phyloP scores from a whole-genome alignment of 345 rosid species.

The Salix purpurea region DNA sequence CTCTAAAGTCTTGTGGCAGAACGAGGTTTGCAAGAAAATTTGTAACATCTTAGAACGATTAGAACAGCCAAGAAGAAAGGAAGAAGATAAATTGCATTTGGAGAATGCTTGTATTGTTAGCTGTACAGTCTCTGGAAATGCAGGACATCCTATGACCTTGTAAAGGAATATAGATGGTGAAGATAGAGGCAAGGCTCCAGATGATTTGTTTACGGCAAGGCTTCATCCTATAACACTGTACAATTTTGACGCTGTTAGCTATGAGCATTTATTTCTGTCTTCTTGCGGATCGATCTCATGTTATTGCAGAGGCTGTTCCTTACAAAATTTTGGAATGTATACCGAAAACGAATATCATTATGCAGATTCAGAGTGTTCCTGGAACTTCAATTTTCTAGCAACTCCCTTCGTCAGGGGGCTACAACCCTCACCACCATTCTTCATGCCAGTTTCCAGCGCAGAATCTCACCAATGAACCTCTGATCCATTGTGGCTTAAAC shows the following conservation, averaged over 20 bases:
- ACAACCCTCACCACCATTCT: background rate
- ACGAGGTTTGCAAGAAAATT: slow-evolving; percentile 24
- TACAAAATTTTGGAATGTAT: too few species aligned
- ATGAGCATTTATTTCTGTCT: too few species aligned
- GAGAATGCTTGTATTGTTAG: background rate
- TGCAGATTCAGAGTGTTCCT: background rate
- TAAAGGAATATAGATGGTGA: slow-evolving; percentile 9
- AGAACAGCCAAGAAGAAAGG: background rate
- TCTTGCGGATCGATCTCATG: too few species aligned
- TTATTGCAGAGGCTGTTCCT: too few species aligned
- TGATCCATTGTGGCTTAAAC: too few species aligned
- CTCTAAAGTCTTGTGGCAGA: slow-evolving; percentile 27
- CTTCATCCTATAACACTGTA: too few species aligned
- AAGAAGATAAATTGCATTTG: background rate
- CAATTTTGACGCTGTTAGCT: too few species aligned
- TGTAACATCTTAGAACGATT: background rate
- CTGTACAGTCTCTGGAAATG: background rate
- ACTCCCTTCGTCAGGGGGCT: background rate
- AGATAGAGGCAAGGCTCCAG: background rate
- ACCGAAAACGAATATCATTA: background rate
- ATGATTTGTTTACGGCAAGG: background rate
- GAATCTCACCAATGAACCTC: background rate
- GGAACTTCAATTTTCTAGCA: background rate
- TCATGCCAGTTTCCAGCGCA: slow-evolving; percentile 10
- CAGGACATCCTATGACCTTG: background rate